Percentiles rank a stretch among this genome's conserved stretches.
phyloP scores from a whole-genome alignment of 768 basidiomycete genomes.

The Kwoniella botswanensis region DNA sequence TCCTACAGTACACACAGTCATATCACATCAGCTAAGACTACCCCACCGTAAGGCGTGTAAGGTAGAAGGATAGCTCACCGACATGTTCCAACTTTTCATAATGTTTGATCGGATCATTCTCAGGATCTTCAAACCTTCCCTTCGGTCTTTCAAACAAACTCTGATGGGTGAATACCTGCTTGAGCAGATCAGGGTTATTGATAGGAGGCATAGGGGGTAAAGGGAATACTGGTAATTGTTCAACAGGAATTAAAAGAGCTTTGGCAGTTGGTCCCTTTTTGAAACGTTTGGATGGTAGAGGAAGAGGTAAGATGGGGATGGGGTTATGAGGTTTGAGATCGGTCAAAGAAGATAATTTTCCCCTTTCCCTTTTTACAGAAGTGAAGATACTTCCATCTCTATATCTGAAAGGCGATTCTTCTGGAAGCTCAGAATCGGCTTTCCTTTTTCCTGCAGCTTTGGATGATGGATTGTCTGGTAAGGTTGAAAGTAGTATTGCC shows the following conservation, averaged over 20 bases:
- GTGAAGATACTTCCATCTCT: background rate
- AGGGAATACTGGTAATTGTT: slow-evolving; percentile 51
- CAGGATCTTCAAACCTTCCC: slow-evolving; percentile 46
- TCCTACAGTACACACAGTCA: background rate
- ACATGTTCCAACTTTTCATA: slow-evolving; percentile 57
- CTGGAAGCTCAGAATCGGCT: background rate
- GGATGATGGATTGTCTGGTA: background rate
- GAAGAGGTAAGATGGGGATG: slow-evolving; percentile 36
- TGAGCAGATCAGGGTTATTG: slow-evolving; percentile 30
- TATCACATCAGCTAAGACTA: background rate
- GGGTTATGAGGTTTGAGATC: slow-evolving; percentile 13
- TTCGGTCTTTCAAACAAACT: slow-evolving; percentile 36
- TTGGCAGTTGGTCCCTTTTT: slow-evolving; percentile 37
- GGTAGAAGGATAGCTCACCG: slow-evolving; percentile 12
- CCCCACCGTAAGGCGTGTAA: no score
- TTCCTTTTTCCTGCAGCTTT: slow-evolving; percentile 4
- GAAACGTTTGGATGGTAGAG: slow-evolving; percentile 49
- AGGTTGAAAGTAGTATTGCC: background rate
- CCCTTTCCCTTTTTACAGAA: slow-evolving; percentile 8
- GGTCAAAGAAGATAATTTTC: background rate
- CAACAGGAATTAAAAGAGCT: slow-evolving; percentile 45
- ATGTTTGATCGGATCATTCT: slow-evolving; percentile 38
- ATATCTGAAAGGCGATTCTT: background rate
- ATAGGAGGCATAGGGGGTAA: slow-evolving; percentile 49
- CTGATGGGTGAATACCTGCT: slow-evolving; percentile 50